These are phyloP conservation scores for Naganishia antarctica DNA, from an alignment of 768 basidiomycete genomes.

Conservation along the genomic window DNA sequence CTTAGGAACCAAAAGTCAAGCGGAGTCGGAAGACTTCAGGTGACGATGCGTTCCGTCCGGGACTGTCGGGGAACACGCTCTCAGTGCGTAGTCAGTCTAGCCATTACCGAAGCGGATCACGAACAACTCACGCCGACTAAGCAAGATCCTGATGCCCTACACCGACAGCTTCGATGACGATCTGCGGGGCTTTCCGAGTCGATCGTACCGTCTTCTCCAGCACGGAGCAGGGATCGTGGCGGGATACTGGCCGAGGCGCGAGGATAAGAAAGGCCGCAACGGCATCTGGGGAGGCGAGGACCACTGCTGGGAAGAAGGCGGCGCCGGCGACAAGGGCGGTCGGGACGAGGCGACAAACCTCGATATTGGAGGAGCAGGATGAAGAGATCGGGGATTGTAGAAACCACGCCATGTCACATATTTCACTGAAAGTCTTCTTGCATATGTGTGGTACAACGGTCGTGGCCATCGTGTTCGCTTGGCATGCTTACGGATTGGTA, in stretches of 20 bases:
- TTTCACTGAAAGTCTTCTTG: no score
- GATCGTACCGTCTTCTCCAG: neutral
- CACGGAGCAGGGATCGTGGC: neutral
- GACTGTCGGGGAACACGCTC: slow-evolving; percentile 9
- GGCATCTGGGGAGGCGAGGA: neutral
- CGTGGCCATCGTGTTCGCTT: no score
- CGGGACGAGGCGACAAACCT: slow-evolving; percentile 1
- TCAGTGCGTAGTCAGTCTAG: slow-evolving; percentile 8
- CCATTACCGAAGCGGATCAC: slow-evolving; percentile 13
- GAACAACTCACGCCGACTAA: neutral
- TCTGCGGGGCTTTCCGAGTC: slow-evolving; percentile 11
- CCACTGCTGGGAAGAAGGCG: neutral
- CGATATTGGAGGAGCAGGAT: slow-evolving; percentile 7
- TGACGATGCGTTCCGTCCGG: neutral
- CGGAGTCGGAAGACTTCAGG: neutral
- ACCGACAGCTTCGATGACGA: slow-evolving; percentile 1
- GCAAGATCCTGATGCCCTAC: neutral
- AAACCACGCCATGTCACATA: no score
- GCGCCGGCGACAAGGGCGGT: slow-evolving; percentile 3
- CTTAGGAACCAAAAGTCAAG: neutral
- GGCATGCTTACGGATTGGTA: no score
- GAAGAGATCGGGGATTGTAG: slow-evolving; percentile 19
- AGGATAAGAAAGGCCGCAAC: neutral
- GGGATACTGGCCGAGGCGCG: neutral
- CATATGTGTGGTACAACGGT: no score